Percentiles rank a stretch among this genome's conserved stretches.
Evolutionary conservation across 2,329 filamentous ascomycete genomes (phyloP).

Genomic region (Ceratocystiopsis brevicomis): DNA sequence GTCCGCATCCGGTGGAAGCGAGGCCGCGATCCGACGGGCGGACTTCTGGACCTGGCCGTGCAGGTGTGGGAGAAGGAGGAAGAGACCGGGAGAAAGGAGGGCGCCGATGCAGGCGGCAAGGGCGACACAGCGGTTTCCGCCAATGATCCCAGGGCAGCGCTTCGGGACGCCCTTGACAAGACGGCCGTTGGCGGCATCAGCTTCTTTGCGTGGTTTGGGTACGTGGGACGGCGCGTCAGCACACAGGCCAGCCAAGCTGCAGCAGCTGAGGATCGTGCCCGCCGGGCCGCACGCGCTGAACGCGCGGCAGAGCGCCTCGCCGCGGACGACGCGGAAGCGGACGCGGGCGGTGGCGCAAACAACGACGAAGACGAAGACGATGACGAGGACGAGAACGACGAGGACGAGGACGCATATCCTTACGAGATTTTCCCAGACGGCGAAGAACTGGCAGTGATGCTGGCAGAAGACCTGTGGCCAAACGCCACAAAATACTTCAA

Average conservation of each 20-base stretch:
- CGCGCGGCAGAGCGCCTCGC: constrained; percentile 4
- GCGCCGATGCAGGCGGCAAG: background rate
- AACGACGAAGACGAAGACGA: constrained; percentile 31
- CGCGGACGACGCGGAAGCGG: constrained; percentile 16
- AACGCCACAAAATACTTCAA: constrained; percentile 78
- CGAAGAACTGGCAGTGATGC: constrained; percentile 59
- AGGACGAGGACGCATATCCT: constrained; percentile 39
- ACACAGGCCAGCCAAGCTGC: constrained; percentile 53
- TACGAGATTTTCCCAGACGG: constrained; percentile 78
- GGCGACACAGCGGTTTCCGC: too few species aligned
- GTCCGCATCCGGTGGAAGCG: constrained; percentile 78
- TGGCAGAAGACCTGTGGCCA: constrained; percentile 80
- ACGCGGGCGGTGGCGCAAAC: constrained; percentile 11
- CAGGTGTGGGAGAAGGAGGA: constrained; percentile 45
- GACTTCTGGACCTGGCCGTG: constrained; percentile 55
- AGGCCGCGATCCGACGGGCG: constrained; percentile 65
- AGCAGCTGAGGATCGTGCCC: constrained; percentile 35
- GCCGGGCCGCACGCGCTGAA: constrained; percentile 3
- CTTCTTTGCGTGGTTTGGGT: constrained; percentile 87
- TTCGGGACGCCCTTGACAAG: constrained; percentile 22
- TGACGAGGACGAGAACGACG: constrained; percentile 22
- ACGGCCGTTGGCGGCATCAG: constrained; percentile 47
- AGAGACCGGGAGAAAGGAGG: constrained; percentile 11
- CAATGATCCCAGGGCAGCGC: too few species aligned
- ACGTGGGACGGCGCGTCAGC: constrained; percentile 47